Evolutionary conservation across 2,329 filamentous ascomycete species (phyloP), one percentile per base, ranked within the genome.

Genomic region (Thelonectria blattea): DNA sequence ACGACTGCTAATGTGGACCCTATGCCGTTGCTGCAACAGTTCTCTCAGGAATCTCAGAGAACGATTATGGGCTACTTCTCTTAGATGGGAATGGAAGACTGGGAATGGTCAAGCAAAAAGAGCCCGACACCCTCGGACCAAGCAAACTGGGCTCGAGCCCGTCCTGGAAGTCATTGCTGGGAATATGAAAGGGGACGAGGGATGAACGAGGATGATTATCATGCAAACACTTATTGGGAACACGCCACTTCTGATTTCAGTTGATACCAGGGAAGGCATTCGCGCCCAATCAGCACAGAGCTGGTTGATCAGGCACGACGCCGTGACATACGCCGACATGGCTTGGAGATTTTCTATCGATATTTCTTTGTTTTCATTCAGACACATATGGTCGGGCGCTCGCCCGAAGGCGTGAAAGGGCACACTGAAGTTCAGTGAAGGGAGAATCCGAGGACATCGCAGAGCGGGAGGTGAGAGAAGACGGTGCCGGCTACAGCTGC

Each of bases 1-100:
- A 84, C 88, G 62, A 85, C 85, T 30, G 89, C 92, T 5, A 88
- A 87, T 54, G 81, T 95, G 48, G 91, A 97, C 71, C 88, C 91
- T 2, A 87, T 88, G 62, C 89, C 91, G 66, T 81, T 96, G 52
- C 82, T 97, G 56, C 85, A 88, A 61, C 88, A 88, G 58, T 87
- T 98, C 72, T 85, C 88, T 12, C 88, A 89, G 2, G 91, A 96
- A 68, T 89, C 91, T 62, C 93, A 97, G 77, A 86, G 88, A 72
- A 89, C 85, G 11, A 91, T 96, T 61, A 88, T 90, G 75, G 86
- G 86, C 65, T 92, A 90, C 80, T 96, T 97, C 79, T 83, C 85
- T 72, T 92, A 85, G 71, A 54, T 11, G 10, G 14, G 34, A 37
- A 17, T 20, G 42, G 50, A 54, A 56, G 50, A 30, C 43, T 37